Evolutionary conservation across 2,329 filamentous ascomycete genomes (phyloP).

Genomic region (Calonectria henricotiae): DNA sequence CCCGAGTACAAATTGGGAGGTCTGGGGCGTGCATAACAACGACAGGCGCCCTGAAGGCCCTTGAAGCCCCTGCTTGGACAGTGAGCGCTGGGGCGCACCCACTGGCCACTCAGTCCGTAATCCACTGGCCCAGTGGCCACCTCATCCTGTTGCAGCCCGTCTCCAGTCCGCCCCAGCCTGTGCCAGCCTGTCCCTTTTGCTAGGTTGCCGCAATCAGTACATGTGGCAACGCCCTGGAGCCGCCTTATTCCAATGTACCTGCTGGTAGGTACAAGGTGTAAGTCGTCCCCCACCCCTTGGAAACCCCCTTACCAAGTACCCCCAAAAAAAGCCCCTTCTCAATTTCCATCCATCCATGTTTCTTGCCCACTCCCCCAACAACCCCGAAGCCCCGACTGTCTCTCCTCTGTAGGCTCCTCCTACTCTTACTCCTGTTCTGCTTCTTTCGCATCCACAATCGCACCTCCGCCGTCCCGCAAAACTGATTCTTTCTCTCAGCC

Average conservation of each 20-base stretch:
- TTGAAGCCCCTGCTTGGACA: slow-evolving; percentile 22
- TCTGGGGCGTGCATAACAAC: slow-evolving; percentile 35
- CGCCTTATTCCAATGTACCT: slow-evolving; percentile 30
- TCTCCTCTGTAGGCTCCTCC: slow-evolving; percentile 37
- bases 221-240: slow-evolving; percentile 28
- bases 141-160: slow-evolving; percentile 26
- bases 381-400: slow-evolving; percentile 46
- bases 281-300: slow-evolving; percentile 21
- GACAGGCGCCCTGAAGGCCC: slow-evolving; percentile 31
- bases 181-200: slow-evolving; percentile 17
- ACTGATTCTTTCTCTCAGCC: slow-evolving; percentile 52
- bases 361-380: slow-evolving; percentile 54
- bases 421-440: slow-evolving; percentile 32
- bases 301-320: slow-evolving; percentile 26
- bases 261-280: slow-evolving; percentile 18
- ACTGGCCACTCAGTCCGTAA: slow-evolving; percentile 30
- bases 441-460: slow-evolving; percentile 44
- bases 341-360: slow-evolving; percentile 55
- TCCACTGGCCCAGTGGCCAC: slow-evolving; percentile 27
- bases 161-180: slow-evolving; percentile 23
- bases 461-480: slow-evolving; percentile 48
- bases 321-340: slow-evolving; percentile 53
- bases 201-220: slow-evolving; percentile 24
- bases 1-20: slow-evolving; percentile 31
- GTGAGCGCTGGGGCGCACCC: slow-evolving; percentile 22